Base-by-base conservation (phyloP, 306 rosid species). In the Sphenostylis stenocarpa region DNA sequence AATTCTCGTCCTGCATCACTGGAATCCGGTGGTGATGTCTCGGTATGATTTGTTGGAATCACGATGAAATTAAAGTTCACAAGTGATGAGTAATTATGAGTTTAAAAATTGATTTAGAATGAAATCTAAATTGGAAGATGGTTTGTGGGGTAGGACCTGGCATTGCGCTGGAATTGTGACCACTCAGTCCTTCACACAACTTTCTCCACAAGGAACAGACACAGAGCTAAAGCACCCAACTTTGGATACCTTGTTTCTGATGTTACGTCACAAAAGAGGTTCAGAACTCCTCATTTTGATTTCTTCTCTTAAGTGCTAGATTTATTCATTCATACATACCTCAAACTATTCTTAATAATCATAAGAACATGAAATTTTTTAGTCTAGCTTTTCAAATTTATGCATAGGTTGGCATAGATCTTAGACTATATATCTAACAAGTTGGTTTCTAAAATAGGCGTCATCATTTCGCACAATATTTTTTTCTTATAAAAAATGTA, bases 191-290 rank as follows among this genome's bases (percentile, higher is more conserved):
- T 65, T 39, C 9, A 34, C 57, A 19, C n/a, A n/a, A 52, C 79
- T 14, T 65, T 73, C 52, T 43, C 55, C 61, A 56, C 36, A 74
- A 74, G 76, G 64, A 74, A 80, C 44, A 55, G 9, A 20, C 28
- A 63, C 69, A 20, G 53, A 31, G 52, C 12, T 4, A 47, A 47
- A 70, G 65, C 26, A 71, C 10, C 73, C 67, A 51, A 53, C 78
- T 69, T 58, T 69, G 69, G 76, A 41, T 67, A 66, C 34, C 81
- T 53, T 53, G 57, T 52, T 47, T 47, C 29, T 69, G 39, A 76
- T 52, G 73, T 76, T 76, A 77, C 60, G 69, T 77, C 28, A 43
- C 76, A 77, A 53, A 36, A 34, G 20, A 55, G 68, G 75, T 28
- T n/a, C 1, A 19, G 19, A 33, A 36, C 31, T 13, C 14, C 5